A percentile compares a stretch with the other conserved stretches of the same genome.
phyloP scores from a whole-genome alignment of 768 basidiomycete genomes.

The Exidia glandulosa region DNA sequence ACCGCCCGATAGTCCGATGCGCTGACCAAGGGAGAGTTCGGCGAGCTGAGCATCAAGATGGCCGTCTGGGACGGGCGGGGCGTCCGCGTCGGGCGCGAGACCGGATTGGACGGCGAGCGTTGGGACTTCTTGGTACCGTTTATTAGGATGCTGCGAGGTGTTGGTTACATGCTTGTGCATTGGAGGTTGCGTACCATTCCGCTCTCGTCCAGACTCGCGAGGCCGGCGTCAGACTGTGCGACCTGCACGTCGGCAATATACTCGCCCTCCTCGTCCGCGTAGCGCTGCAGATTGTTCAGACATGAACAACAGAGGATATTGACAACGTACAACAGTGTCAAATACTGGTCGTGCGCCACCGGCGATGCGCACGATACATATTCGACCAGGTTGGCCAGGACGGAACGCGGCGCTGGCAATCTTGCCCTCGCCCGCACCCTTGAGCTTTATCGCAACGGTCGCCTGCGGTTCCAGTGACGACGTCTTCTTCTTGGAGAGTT shows the following conservation, averaged over 20 bases:
- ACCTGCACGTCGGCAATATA: constrained; percentile 36
- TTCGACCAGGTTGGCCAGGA: constrained; percentile 26
- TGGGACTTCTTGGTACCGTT: constrained; percentile 58
- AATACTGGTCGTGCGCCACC: constrained; percentile 51
- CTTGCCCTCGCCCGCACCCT: constrained; percentile 21
- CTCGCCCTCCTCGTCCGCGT: constrained; percentile 40
- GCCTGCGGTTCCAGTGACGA: constrained; percentile 42
- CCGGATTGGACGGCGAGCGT: constrained; percentile 58
- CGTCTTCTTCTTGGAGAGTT: constrained; percentile 32
- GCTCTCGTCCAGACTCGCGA: constrained; percentile 11
- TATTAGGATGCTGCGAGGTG: constrained; percentile 27
- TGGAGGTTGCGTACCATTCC: constrained; percentile 1
- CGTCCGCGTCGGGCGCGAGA: constrained; percentile 48
- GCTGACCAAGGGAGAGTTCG: constrained; percentile 85
- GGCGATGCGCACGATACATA: constrained; percentile 43
- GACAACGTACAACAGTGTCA: constrained; percentile 42
- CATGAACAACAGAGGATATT: not conserved
- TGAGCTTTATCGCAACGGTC: constrained; percentile 28
- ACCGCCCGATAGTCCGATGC: constrained; percentile 56
- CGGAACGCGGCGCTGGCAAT: constrained; percentile 40
- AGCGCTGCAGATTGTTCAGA: constrained; percentile 29
- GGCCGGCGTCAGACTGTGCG: constrained; percentile 6
- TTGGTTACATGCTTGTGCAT: not conserved
- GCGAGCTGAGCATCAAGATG: constrained; percentile 74
- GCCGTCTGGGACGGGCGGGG: constrained; percentile 50